Base-by-base conservation (phyloP, 108 stramenopile genomes). In the Fistulifera pelliculosa region DNA sequence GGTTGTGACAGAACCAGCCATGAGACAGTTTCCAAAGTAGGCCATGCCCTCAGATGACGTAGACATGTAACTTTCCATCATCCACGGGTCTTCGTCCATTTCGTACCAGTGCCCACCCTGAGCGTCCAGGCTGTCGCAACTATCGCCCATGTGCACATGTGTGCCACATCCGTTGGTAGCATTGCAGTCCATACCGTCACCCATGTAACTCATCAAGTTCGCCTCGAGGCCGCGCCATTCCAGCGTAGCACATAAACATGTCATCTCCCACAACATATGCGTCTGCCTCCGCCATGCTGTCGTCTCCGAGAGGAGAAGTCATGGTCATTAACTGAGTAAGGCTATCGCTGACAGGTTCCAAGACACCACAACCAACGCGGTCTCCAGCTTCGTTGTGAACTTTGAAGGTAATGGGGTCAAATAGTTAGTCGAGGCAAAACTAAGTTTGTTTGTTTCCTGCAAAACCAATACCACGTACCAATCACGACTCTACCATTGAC, bases 21-120 rank as follows among this genome's bases (percentile, higher is more conserved):
- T 41, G 17, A 52, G 21, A 47, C 66, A 67, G 14, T 51, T 52
- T 18, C 52, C 17, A 27, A 48, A 53, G 17, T 41, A 21, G 4
- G 66, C 58, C 13, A 17, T 14, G n/a, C 66, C 66, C 2, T 28
- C 42, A 13, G 22, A 35, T 16, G 38, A 48, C 8, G 66, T 67
- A 8, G 19, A 47, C 13, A 53, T 16, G 44, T 67, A 67, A 10
- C 58, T 25, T 15, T 48, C 59, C 41, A 43, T 18, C 0, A 39
- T 14, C 66, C 66, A 67, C 1, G 66, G 66, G 53, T 67, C 66
- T n/a, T 0, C 1, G 2, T 16, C 28, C 16, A 58, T 27, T 22
- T 66, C 47, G 57, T 51, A 67, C 18, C 64, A 69, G 55, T 68
- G 72, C 16, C 67, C 67, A 13, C 52, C 54, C 31, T 66, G 65